These are phyloP conservation scores for Annulohypoxylon nitens DNA, from an alignment of 495 filamentous ascomycete species.

Conservation along the genomic window DNA sequence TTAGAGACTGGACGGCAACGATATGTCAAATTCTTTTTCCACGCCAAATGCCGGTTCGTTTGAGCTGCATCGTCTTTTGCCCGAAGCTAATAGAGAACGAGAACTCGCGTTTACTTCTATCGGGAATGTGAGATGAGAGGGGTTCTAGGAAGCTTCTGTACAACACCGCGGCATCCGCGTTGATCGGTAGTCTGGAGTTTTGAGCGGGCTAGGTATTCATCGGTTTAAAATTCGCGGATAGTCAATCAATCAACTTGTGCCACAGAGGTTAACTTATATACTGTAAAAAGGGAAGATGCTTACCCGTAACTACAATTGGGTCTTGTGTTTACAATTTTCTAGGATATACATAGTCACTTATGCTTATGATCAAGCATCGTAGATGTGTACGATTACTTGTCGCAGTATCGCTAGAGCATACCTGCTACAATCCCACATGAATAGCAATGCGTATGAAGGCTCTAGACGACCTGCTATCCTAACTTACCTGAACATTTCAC, in stretches of 20 bases:
- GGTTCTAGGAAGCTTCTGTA: constrained; percentile 26
- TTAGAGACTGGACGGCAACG: constrained; percentile 10
- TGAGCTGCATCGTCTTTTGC: constrained; percentile 26
- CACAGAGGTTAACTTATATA: not conserved
- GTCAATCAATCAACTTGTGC: constrained; percentile 20
- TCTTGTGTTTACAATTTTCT: not conserved
- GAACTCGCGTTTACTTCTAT: constrained; percentile 39
- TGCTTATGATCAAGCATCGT: not conserved
- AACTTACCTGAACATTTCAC: too few species aligned
- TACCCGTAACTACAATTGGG: not conserved
- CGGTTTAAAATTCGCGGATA: constrained; percentile 28
- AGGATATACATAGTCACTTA: not conserved
- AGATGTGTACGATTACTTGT: not conserved
- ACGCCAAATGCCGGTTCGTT: constrained; percentile 19
- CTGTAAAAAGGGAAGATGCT: not conserved
- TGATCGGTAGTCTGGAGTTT: constrained; percentile 44
- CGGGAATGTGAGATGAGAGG: constrained; percentile 19
- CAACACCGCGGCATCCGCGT: constrained; percentile 35
- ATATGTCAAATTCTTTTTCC: not conserved
- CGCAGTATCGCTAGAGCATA: not conserved
- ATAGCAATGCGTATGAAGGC: too few species aligned
- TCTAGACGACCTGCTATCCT: too few species aligned
- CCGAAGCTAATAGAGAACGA: constrained; percentile 37
- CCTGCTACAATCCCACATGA: too few species aligned
- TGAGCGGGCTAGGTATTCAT: constrained; percentile 39